Base-by-base conservation (phyloP, 2,329 filamentous ascomycete species). In the Cytospora leucostoma region DNA sequence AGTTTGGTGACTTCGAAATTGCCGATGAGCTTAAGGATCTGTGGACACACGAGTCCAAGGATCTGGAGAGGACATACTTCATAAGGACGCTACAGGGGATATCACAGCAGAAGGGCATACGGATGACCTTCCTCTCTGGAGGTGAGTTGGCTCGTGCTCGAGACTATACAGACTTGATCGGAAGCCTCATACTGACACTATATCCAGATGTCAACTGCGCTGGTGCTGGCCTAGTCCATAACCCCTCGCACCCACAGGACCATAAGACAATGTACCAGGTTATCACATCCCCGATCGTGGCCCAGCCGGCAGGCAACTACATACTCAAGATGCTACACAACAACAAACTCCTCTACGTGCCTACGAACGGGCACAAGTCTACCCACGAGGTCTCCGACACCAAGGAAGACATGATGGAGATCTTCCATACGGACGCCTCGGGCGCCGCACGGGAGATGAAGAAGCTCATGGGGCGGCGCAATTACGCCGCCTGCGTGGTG, bases 381-480 rank as follows among this genome's bases (percentile, higher is more conserved):
- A 89, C 83, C 1, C 86, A 92, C 51, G 84, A 88, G 67, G 84
- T 91, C 1, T 90, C 88, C 1, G 95, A 99, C 74, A 99, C 95
- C 54, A 98, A 99, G 77, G 95, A 99, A 76, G 95, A 99, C 77
- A 99, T 99, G 95, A 96, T 99, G 91, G 95, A 99, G 80, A 96
- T 99, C 69, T 99, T 99, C 84, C 92, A 95, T 71, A 91, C 89
- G 8, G 95, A 99, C 70, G 92, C 95, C 17, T 92, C 89, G 60
- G 94, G 95, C n/a, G 81, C 86, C 40, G 82, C 88, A 0, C 84
- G 93, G 54, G 94, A 97, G 75, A 82, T 93, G 72, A 93, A 93
- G 79, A 91, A 94, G 72, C 84, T 99, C 58, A 99, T 99, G 93
- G 92, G 90, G 0, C 83, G 94, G 50, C 83, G 95, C 64, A 98